Evolutionary conservation across 2,329 filamentous ascomycete species (phyloP).

Genomic region (Curvularia hawaiiensis): DNA sequence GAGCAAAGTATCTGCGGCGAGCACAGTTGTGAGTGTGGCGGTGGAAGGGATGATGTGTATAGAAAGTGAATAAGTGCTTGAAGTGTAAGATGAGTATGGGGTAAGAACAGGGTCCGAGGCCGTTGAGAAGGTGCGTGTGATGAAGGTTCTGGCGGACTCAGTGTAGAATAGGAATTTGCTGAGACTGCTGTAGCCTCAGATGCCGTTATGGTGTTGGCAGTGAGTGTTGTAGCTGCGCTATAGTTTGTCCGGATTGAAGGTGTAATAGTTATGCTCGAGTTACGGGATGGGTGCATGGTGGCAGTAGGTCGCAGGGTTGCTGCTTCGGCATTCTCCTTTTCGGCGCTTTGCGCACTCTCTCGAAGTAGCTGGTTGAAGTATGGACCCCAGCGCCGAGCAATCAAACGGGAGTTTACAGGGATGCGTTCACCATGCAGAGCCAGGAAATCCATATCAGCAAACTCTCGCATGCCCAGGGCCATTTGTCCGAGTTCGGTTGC

Average conservation of each 20-base stretch:
- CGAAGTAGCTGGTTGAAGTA: slow-evolving; percentile 92
- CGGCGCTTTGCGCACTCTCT: slow-evolving; percentile 72
- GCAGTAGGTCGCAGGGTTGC: slow-evolving; percentile 71
- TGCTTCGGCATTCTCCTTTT: slow-evolving; percentile 64
- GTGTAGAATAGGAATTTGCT: slow-evolving; percentile 48
- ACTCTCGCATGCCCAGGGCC: slow-evolving; percentile 77
- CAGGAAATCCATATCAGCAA: slow-evolving; percentile 96
- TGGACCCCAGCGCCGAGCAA: slow-evolving; percentile 88
- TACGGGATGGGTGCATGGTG: slow-evolving; percentile 65
- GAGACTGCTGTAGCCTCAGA: slow-evolving; percentile 48
- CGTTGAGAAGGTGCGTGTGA: slow-evolving; percentile 65
- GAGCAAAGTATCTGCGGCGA: slow-evolving; percentile 97
- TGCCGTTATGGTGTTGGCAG: slow-evolving; percentile 42
- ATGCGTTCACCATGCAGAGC: slow-evolving; percentile 90
- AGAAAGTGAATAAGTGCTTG: slow-evolving; percentile 91
- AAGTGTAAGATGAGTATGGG: slow-evolving; percentile 87
- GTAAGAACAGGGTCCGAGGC: slow-evolving; percentile 87
- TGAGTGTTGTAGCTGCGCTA: slow-evolving; percentile 51
- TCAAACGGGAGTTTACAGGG: slow-evolving; percentile 88
- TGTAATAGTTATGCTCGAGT: slow-evolving; percentile 86
- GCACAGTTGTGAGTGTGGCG: slow-evolving; percentile 76
- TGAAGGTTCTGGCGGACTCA: slow-evolving; percentile 60
- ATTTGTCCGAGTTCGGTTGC: slow-evolving; percentile 86
- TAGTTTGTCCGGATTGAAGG: slow-evolving; percentile 62
- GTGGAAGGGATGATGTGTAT: slow-evolving; percentile 88